Evolutionary conservation across 192 early-diverging fungal genomes (phyloP), one percentile per base, ranked within the genome.

Genomic region (Podila epigama): DNA sequence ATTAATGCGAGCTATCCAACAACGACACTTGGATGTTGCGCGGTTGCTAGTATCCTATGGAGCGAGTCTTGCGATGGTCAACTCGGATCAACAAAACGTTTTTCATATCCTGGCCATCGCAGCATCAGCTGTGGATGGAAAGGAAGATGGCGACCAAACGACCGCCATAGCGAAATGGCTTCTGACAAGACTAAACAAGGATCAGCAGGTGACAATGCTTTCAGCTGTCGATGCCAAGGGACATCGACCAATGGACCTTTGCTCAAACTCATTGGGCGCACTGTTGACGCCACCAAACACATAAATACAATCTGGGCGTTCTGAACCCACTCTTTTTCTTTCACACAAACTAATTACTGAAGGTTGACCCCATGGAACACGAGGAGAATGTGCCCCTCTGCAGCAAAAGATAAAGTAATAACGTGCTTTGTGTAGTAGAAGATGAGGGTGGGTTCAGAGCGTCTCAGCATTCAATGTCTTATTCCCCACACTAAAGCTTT

Each of bases 1-100:
- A 10, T 20, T 77, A 39, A 68, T 77, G 66, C 60, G 73, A 4
- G 56, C 73, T 5, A 37, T 77, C 12, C 73, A 77, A 39, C 73
- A 77, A 28, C 58, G 51, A n/a, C 73, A 77, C 8, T 20, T 77
- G 12, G 48, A 35, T 20, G 48, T 68, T 5, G 55, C 60, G 6
- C 40, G 56, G 11, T 40, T 77, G 3, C 37, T 77, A 10, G 60
- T 68, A 13, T 77, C 66, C 0, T 77, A 64, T 33, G 73, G 73
- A 7, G 73, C 73, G 5, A 55, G 20, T 29, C 13, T 77, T 2
- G 61, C 58, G 5, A 44, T 53, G 5, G 5, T 16, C 20, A 77
- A 77, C 51, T 0, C 60, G 1, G 57, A 68, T 51, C 60, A 68
- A 8, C 55, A 77, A 25, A 77, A 77, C 22, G 32, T 77, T 42